phyloP scores from a whole-genome alignment of 2,329 filamentous ascomycete genomes.

The Aspergillus floridensis region DNA sequence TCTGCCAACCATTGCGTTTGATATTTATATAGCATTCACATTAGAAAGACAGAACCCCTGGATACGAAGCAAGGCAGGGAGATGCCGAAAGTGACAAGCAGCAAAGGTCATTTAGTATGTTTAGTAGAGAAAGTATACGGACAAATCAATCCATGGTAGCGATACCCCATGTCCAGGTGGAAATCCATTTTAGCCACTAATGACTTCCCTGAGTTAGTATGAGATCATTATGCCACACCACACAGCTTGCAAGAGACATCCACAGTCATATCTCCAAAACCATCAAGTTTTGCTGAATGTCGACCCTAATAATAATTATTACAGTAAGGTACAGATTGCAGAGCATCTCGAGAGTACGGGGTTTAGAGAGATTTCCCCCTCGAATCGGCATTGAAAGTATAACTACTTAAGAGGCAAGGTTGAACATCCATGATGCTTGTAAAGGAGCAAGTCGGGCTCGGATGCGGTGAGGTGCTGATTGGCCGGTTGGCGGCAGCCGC shows the following conservation, averaged over 20 bases:
- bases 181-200: too few relatives aligned
- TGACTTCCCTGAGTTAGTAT: background rate
- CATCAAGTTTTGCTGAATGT: background rate
- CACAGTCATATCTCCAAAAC: background rate
- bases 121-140: too few relatives aligned
- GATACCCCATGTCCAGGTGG: background rate
- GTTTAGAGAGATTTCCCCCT: background rate
- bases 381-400: background rate
- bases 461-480: conserved; percentile 31
- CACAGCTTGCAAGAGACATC: background rate
- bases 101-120: too few relatives aligned
- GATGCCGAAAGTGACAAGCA: too few relatives aligned
- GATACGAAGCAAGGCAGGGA: too few relatives aligned
- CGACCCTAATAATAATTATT: background rate
- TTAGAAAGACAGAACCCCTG: too few relatives aligned
- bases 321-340: too few relatives aligned
- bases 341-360: background rate
- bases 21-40: too few relatives aligned
- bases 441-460: conserved; percentile 15
- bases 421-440: background rate
- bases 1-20: background rate
- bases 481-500: conserved; percentile 25
- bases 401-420: background rate
- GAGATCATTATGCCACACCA: conserved; percentile 7
- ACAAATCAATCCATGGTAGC: background rate